A percentile compares a stretch with the other conserved stretches of the same genome.
Evolutionary conservation across 148 eudicot species (phyloP).

Genomic region (Beta vulgaris): DNA sequence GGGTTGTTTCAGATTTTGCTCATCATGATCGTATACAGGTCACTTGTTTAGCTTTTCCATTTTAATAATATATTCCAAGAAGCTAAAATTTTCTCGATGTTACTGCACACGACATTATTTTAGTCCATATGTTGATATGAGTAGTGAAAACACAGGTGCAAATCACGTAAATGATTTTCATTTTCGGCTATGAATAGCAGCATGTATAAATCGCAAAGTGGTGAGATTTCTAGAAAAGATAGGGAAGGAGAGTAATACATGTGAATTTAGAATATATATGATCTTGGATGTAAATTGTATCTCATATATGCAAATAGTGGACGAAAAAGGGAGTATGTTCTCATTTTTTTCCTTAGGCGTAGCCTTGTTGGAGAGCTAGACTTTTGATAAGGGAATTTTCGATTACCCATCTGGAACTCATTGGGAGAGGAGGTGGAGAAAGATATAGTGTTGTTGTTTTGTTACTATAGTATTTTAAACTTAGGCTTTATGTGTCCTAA

Average conservation of each 20-base stretch:
- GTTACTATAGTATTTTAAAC: not conserved
- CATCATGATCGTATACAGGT: constrained; percentile 99
- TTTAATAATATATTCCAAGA: not conserved
- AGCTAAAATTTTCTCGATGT: not conserved
- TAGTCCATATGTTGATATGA: not conserved
- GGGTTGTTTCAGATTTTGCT: constrained; percentile 96
- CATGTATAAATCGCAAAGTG: not conserved
- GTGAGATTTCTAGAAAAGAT: not conserved
- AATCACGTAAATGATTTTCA: not conserved
- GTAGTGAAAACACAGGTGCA: not conserved
- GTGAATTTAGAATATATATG: not conserved
- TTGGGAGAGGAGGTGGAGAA: no score
- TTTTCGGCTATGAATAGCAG: not conserved
- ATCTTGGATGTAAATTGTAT: not conserved
- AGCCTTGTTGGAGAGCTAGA: not conserved
- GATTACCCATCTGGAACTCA: no score
- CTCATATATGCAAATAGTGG: not conserved
- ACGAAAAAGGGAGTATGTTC: not conserved
- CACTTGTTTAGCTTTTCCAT: constrained; percentile 8
- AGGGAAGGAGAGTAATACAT: not conserved
- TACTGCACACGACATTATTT: not conserved
- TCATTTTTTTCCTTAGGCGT: no score
- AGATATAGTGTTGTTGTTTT: not conserved
- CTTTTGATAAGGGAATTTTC: not conserved
- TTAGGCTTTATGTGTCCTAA: not conserved